These are phyloP conservation scores for Pichia sp. DNA, from an alignment of 1,139 yeast species.

Conservation along the genomic window DNA sequence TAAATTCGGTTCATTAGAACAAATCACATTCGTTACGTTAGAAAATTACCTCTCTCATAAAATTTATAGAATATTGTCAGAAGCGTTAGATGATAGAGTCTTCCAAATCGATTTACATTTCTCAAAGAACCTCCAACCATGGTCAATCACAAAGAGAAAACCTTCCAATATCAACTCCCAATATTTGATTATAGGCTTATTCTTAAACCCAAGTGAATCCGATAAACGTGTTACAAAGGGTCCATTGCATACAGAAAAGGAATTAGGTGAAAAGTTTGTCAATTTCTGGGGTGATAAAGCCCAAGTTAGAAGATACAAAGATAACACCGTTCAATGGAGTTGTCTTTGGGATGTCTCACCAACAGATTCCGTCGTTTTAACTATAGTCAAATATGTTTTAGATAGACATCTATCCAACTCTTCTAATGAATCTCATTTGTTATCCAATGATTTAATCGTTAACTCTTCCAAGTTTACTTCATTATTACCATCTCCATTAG, in stretches of 20 bases:
- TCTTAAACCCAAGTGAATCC: slow-evolving; percentile 69
- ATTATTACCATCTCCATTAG: slow-evolving; percentile 57
- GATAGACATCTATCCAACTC: slow-evolving; percentile 50
- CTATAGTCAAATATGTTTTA: slow-evolving; percentile 63
- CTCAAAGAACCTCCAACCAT: slow-evolving; percentile 19
- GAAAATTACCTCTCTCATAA: slow-evolving; percentile 65
- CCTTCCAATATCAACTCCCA: slow-evolving; percentile 38
- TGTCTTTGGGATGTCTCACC: slow-evolving; percentile 69
- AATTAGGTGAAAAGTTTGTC: slow-evolving; percentile 62
- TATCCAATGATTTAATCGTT: slow-evolving; percentile 41
- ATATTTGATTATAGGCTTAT: slow-evolving; percentile 55
- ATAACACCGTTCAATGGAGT: slow-evolving; percentile 86
- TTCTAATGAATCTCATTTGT: slow-evolving; percentile 33
- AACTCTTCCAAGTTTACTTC: slow-evolving; percentile 46
- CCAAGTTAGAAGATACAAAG: slow-evolving; percentile 85
- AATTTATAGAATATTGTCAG: slow-evolving; percentile 54
- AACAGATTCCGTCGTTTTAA: slow-evolving; percentile 61
- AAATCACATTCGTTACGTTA: slow-evolving; percentile 68
- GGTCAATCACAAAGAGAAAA: slow-evolving; percentile 58
- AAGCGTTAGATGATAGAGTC: slow-evolving; percentile 70
- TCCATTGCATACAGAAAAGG: slow-evolving; percentile 57
- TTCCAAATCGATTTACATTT: slow-evolving; percentile 42
- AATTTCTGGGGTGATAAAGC: slow-evolving; percentile 88
- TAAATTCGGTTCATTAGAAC: slow-evolving; percentile 67
- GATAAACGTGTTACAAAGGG: slow-evolving; percentile 87